A percentile compares a stretch with the other conserved stretches of the same genome.
Conservation (phyloP, 2,329 filamentous ascomycete species). For the Cordyceps tenuipes region DNA sequence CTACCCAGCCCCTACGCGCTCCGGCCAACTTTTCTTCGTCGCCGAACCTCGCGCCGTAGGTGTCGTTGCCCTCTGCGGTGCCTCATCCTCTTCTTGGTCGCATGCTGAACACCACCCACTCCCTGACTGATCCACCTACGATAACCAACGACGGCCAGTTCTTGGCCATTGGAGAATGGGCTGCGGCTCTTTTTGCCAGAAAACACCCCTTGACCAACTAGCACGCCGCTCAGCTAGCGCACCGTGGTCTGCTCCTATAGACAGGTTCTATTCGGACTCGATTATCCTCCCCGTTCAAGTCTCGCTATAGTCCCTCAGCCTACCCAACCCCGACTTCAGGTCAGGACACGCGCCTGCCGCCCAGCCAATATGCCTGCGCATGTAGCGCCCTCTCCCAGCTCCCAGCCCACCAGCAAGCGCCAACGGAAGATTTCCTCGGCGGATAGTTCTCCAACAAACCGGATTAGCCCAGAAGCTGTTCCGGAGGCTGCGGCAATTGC, state of each 20-base stretch:
- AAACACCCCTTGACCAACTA: not conserved
- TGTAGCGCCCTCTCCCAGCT: constrained; percentile 44
- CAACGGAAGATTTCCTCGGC: constrained; percentile 45
- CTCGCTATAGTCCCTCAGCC: not conserved
- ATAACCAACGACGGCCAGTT: not conserved
- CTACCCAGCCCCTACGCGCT: not conserved
- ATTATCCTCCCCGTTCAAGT: constrained; percentile 10
- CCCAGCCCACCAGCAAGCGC: constrained; percentile 46
- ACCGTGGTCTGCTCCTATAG: constrained; percentile 9
- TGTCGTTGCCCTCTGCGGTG: not conserved
- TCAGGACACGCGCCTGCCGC: not conserved
- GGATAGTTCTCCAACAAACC: constrained; percentile 33
- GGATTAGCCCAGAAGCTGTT: constrained; percentile 22
- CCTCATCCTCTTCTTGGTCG: not conserved
- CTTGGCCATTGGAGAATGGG: constrained; percentile 8
- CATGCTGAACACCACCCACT: not conserved
- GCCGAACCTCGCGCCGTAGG: not conserved
- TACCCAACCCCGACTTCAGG: not conserved
- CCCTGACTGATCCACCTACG: not conserved
- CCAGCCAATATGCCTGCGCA: constrained; percentile 26
- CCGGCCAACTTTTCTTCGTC: not conserved
- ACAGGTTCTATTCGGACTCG: not conserved
- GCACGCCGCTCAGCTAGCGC: not conserved
- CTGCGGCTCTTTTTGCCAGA: not conserved
- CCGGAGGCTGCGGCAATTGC: constrained; percentile 20